phyloP scores from a whole-genome alignment of 257 asterid genomes.

The Paraleonurus japonicus region DNA sequence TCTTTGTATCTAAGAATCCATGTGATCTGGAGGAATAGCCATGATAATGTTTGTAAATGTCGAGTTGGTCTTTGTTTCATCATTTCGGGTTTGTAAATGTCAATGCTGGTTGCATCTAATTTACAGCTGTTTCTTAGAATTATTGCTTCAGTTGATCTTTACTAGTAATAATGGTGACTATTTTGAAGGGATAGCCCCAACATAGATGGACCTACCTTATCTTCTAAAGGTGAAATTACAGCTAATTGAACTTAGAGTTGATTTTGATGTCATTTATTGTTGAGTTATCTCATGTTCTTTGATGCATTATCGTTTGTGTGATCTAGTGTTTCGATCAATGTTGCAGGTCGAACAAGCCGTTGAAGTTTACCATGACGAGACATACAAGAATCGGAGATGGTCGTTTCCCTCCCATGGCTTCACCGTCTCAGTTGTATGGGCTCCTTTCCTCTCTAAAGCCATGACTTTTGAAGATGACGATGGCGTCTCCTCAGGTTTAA shows the following conservation, averaged over 20 bases:
- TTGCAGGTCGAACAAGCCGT: slow-evolving; percentile 61
- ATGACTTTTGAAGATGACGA: slow-evolving; percentile 57
- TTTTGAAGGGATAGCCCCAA: background rate
- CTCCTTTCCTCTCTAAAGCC: slow-evolving; percentile 69
- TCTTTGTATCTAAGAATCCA: slow-evolving; percentile 13
- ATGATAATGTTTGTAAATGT: background rate
- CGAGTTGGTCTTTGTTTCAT: background rate
- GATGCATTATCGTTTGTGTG: background rate
- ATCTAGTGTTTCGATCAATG: background rate
- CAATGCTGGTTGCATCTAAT: background rate
- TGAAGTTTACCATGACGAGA: slow-evolving; percentile 66
- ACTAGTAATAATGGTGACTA: background rate
- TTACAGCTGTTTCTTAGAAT: slow-evolving; percentile 6
- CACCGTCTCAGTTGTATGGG: slow-evolving; percentile 65
- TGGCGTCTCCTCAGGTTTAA: slow-evolving; percentile 56
- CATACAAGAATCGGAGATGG: slow-evolving; percentile 64
- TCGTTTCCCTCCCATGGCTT: slow-evolving; percentile 56
- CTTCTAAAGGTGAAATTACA: slow-evolving; percentile 4
- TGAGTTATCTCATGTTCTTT: background rate
- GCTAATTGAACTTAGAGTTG: background rate
- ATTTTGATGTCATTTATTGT: background rate
- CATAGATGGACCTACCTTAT: slow-evolving; percentile 9
- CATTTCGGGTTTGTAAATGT: background rate
- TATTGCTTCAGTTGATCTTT: background rate
- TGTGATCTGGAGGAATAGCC: slow-evolving; percentile 13